Conservation (phyloP, 2,329 filamentous ascomycete genomes). For the Pseudogymnoascus sp. region DNA sequence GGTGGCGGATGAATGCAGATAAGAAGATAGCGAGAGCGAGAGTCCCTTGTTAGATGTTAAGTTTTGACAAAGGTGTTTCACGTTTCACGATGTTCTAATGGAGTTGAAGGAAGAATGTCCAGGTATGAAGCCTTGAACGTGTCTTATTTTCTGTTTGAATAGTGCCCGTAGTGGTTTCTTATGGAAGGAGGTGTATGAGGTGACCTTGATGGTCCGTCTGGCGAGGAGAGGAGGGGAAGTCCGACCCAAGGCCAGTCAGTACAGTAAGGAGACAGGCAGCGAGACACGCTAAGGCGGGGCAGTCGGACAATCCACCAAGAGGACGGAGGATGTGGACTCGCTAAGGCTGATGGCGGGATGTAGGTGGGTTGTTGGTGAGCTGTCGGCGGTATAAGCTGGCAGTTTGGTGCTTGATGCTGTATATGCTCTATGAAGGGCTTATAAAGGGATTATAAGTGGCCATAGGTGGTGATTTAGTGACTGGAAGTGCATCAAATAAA, state of each 20-base stretch:
- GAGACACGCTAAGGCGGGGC: neutral
- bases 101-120: neutral
- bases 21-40: neutral
- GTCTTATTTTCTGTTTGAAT: neutral
- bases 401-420: no score
- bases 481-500: neutral
- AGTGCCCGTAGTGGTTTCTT: neutral
- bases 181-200: neutral
- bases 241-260: neutral
- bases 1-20: constrained; percentile 3
- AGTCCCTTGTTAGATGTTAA: neutral
- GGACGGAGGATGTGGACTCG: neutral
- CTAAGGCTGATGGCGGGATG: neutral
- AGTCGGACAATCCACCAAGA: neutral
- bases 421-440: neutral
- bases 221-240: constrained; percentile 1
- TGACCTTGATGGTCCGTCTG: constrained; percentile 4
- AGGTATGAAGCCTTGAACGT: neutral
- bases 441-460: neutral
- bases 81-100: neutral
- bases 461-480: neutral
- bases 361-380: neutral
- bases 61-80: neutral
- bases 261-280: neutral
- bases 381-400: no score